Conservation (phyloP, 345 rosid species). For the Gossypium bickii region DNA sequence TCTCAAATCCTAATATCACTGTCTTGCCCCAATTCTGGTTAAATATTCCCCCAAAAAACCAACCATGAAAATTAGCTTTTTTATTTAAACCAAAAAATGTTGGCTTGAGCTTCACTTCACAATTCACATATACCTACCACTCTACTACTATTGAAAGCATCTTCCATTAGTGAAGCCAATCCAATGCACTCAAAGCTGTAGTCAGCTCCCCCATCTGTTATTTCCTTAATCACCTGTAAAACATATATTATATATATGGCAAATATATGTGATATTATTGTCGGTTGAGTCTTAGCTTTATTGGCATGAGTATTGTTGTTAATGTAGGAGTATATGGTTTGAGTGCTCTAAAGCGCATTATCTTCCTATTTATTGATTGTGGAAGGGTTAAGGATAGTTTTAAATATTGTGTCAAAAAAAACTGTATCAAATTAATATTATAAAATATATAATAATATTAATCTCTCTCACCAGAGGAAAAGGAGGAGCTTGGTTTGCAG, state of each 20-base stretch:
- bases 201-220: conserved; percentile 68
- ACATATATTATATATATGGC: background rate
- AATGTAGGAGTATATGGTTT: too few relatives aligned
- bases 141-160: conserved; percentile 52
- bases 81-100: background rate
- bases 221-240: conserved; percentile 49
- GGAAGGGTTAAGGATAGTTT: fast-evolving
- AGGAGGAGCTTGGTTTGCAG: too few relatives aligned
- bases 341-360: too few relatives aligned
- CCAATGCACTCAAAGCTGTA: conserved; percentile 81
- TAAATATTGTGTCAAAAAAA: too few relatives aligned
- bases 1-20: conserved; percentile 12
- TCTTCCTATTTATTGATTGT: too few relatives aligned
- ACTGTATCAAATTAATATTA: too few relatives aligned
- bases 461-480: too few relatives aligned
- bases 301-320: too few relatives aligned
- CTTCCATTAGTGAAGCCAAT: conserved; percentile 43
- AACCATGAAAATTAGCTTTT: background rate
- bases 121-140: conserved; percentile 19
- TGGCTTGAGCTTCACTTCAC: background rate
- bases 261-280: too few relatives aligned
- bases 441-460: too few relatives aligned
- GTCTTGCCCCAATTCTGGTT: conserved; percentile 10
- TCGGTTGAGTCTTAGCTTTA: too few relatives aligned
- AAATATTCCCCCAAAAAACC: background rate